A percentile compares a stretch with the other conserved stretches of the same genome.
Conservation (phyloP, 495 filamentous ascomycete genomes). For the Diplogelasinospora grovesii region DNA sequence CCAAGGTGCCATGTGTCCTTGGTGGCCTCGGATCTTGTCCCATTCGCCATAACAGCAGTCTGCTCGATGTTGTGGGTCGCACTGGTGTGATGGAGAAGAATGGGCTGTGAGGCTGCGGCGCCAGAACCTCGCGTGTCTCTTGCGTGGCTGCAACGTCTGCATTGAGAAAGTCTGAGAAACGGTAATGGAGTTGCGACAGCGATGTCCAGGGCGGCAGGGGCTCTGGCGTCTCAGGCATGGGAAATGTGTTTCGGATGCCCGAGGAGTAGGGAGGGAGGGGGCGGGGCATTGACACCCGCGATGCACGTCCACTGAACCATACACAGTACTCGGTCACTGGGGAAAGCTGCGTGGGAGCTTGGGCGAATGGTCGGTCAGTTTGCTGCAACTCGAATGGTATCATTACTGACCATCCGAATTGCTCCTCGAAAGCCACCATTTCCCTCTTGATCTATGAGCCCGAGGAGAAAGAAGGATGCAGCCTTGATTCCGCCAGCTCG, state of each 20-base stretch:
- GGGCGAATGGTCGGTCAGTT: too few relatives aligned
- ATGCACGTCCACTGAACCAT: background rate
- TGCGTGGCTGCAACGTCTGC: slow-evolving; percentile 7
- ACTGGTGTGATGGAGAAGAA: too few relatives aligned
- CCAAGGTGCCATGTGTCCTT: background rate
- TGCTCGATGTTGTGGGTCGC: slow-evolving; percentile 7
- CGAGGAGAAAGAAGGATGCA: too few relatives aligned
- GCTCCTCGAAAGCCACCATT: too few relatives aligned
- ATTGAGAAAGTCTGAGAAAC: slow-evolving; percentile 13
- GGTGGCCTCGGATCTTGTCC: background rate
- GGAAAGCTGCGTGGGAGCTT: too few relatives aligned
- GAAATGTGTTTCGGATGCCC: slow-evolving; percentile 19
- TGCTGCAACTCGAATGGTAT: too few relatives aligned
- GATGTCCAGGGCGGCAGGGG: slow-evolving; percentile 12
- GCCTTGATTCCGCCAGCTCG: too few relatives aligned
- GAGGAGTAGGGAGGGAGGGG: slow-evolving; percentile 4
- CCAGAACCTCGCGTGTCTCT: background rate
- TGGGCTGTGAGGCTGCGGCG: background rate
- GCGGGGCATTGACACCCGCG: background rate
- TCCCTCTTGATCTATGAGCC: too few relatives aligned
- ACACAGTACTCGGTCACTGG: too few relatives aligned
- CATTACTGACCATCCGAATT: too few relatives aligned
- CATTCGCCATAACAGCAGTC: slow-evolving; percentile 1
- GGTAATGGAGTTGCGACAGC: slow-evolving; percentile 5
- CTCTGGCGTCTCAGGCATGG: slow-evolving; percentile 20